Conservation (phyloP, 805 yeast species). For the Suhomyces sp. region DNA sequence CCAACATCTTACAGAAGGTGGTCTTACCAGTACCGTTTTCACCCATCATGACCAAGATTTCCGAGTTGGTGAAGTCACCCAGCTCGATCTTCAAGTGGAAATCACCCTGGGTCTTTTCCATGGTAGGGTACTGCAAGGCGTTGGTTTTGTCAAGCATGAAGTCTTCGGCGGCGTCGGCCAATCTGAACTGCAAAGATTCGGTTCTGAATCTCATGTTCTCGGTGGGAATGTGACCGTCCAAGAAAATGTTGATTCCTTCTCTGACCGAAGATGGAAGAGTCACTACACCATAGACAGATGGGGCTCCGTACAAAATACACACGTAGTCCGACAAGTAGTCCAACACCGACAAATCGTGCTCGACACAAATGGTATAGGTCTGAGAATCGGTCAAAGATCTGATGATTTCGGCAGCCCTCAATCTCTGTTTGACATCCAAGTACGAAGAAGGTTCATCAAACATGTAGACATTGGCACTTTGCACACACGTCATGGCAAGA, state of each 20-base stretch:
- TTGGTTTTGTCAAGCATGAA: slow-evolving; percentile 74
- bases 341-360: slow-evolving; percentile 96
- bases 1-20: slow-evolving; percentile 90
- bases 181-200: slow-evolving; percentile 90
- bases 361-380: slow-evolving; percentile 90
- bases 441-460: slow-evolving; percentile 99
- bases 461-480: slow-evolving; percentile 94
- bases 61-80: slow-evolving; percentile 95
- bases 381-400: slow-evolving; percentile 78
- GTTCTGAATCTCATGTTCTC: slow-evolving; percentile 97
- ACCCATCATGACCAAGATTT: slow-evolving; percentile 98
- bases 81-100: slow-evolving; percentile 77
- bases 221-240: slow-evolving; percentile 96
- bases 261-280: slow-evolving; percentile 95
- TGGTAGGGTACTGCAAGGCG: slow-evolving; percentile 71
- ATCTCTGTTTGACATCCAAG: slow-evolving; percentile 97
- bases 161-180: slow-evolving; percentile 84
- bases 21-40: slow-evolving; percentile 99
- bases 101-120: slow-evolving; percentile 94
- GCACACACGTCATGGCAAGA: slow-evolving; percentile 95
- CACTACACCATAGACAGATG: slow-evolving; percentile 98
- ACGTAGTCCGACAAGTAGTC: slow-evolving; percentile 96
- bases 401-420: slow-evolving; percentile 93
- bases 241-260: slow-evolving; percentile 97
- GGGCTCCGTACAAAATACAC: slow-evolving; percentile 96